A percentile compares a stretch with the other conserved stretches of the same genome.
Evolutionary conservation across 805 yeast genomes (phyloP).

Genomic region (Myxozyma melibiosi): DNA sequence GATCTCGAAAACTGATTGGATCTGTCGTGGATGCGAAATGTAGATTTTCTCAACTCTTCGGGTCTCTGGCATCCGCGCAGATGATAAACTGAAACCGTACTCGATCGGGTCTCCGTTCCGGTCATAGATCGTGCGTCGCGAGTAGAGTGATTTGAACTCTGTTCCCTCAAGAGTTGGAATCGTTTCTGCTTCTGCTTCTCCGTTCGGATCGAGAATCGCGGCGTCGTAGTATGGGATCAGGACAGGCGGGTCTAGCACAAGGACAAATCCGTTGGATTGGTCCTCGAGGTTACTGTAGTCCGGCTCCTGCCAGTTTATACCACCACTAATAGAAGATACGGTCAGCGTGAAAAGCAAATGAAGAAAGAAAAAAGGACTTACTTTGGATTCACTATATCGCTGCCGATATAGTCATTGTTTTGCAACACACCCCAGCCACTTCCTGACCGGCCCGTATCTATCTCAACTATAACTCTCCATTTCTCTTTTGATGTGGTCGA

Average conservation of each 20-base stretch:
- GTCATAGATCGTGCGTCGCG: slow-evolving; percentile 15
- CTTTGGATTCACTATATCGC: slow-evolving; percentile 7
- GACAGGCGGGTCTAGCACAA: slow-evolving; percentile 44
- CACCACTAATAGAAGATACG: not conserved
- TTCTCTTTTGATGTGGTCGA: not conserved
- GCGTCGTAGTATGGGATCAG: slow-evolving; percentile 25
- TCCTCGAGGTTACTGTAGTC: slow-evolving; percentile 35
- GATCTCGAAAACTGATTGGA: slow-evolving; percentile 18
- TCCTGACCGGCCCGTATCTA: slow-evolving; percentile 14
- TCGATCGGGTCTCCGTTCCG: slow-evolving; percentile 11
- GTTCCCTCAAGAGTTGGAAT: slow-evolving; percentile 11
- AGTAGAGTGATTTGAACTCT: not conserved
- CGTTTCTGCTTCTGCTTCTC: slow-evolving; percentile 17
- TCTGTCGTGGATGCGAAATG: slow-evolving; percentile 30
- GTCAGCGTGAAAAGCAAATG: not conserved
- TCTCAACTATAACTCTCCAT: slow-evolving; percentile 21
- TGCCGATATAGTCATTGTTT: slow-evolving; percentile 20
- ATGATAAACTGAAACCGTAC: slow-evolving; percentile 11
- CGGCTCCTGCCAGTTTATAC: slow-evolving; percentile 24
- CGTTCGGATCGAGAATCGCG: slow-evolving; percentile 27
- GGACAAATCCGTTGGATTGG: slow-evolving; percentile 39
- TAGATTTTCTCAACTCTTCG: slow-evolving; percentile 19
- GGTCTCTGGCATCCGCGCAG: slow-evolving; percentile 14
- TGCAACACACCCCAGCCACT: slow-evolving; percentile 29
- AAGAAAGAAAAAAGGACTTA: not conserved